Evolutionary conservation across 257 asterid genomes (phyloP), one percentile per base, ranked within the genome.

Genomic region (Gentiana straminea): DNA sequence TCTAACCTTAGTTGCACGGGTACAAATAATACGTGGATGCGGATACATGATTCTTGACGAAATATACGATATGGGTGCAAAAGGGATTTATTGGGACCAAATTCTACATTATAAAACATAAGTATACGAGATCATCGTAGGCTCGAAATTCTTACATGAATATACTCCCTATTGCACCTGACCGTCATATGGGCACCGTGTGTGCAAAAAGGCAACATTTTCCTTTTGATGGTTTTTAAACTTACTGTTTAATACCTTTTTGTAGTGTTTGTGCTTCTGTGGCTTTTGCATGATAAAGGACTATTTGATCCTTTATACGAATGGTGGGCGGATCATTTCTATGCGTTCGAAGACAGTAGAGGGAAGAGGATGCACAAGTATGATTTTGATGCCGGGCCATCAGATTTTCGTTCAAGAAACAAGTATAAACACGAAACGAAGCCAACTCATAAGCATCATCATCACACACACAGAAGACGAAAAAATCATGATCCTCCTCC

Each of bases 311-410:
- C 95, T 43, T 61, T 88, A 47, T 81, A 88, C 50, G 99, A 92
- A 65, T 88, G 99, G 99, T 88, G 96, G 93, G 95, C 83, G 69
- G 97, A 92, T 79, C 94, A 85, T 64, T 47, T 75, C 67, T 78
- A 81, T 81, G 15, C 71, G 34, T 49, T 67, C 8, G 75, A 75
- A 53, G 66, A 59, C 50, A 70, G 60, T 54, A 61, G 56, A 39
- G 52, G 38, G 58, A 32, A 59, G 33, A 52, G 10, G 37, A 41
- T 41, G 7, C 1, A 66, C 73, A 83, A 67, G 58, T 63, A 68
- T 49, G 65, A 33, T 8, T 52, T 65, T 57, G 73, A 72, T 57
- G 70, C 69, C 13, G 68, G 71, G 24, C 36, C 63, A 12, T 52
- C 77, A 51, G 65, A 67, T 62, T 33, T 55, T 48, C 76, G 64